Evolutionary conservation across 2,329 filamentous ascomycete species (phyloP), one percentile per base, ranked within the genome.

Genomic region (Colletotrichum theobromicola): DNA sequence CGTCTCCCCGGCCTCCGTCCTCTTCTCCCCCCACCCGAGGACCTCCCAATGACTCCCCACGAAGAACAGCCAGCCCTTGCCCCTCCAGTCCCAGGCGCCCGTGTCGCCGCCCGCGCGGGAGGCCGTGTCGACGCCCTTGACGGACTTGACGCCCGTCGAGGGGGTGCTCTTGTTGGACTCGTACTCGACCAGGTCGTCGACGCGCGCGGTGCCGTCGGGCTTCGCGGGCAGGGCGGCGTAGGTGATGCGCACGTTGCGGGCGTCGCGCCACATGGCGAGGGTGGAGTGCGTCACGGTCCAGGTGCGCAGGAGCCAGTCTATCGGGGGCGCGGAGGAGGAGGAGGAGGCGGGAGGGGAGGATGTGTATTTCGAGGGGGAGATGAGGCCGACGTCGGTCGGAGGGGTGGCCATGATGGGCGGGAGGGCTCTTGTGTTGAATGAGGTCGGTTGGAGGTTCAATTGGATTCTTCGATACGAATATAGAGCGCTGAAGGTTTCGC

Each of bases 21-120:
- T 79, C 26, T 82, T 81, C 80, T 93, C 89, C 7, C 94, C 94
- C 88, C 91, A 96, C 4, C 93, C 94, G 21, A 97, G 83, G 3
- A 97, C 85, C 87, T 98, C 94, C 95, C 95, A 98, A 80, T 95
- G 92, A 60, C 90, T 93, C 18, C 87, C 89, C 30, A 94, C 93
- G 77, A 96, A 92, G 81, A 89, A 90, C 75, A 98, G 84, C 90
- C 89, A 90, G 10, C 94, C 94, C 79, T 92, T 94, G 10, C 95
- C 95, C 61, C 94, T 88, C 95, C 95, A 98, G 79, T 93, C 88
- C 92, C 94, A 94, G 37, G 84, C 85, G 30, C 83, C 87, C 60
- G 82, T 80, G 67, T 83, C 81, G 24, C 76, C 76, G 2, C 78
- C 60, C 26, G 76, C 4, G 5, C 30, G 81, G 35, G 74, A 66